These are phyloP conservation scores for Skeletonema costatum DNA, from an alignment of 108 stramenopile genomes.

Conservation along the genomic window DNA sequence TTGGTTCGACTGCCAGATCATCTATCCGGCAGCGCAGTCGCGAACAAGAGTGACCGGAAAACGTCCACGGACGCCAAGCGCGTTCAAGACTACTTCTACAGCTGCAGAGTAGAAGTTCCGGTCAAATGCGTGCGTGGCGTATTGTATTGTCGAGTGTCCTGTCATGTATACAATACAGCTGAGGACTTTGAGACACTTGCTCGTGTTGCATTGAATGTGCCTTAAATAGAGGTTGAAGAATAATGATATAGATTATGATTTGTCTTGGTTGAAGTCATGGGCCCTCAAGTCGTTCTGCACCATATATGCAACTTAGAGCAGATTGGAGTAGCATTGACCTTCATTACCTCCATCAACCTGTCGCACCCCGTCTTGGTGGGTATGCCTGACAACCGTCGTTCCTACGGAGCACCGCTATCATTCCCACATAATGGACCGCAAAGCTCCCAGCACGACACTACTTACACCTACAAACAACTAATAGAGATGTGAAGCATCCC, in stretches of 20 bases:
- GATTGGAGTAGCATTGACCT: not conserved
- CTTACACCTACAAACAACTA: too few relatives aligned
- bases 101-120: conserved; percentile 59
- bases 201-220: conserved; percentile 10
- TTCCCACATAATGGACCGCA: too few relatives aligned
- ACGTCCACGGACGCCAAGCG: conserved; percentile 68
- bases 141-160: conserved; percentile 62
- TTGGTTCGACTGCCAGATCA: conserved; percentile 60
- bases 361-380: not conserved
- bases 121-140: conserved; percentile 70
- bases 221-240: not conserved
- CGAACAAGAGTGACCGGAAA: conserved; percentile 5
- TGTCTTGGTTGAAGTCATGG: not conserved
- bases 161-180: conserved; percentile 71
- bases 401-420: too few relatives aligned
- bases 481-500: too few relatives aligned
- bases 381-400: too few relatives aligned
- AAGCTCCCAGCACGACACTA: too few relatives aligned
- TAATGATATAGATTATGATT: not conserved
- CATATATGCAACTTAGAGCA: not conserved
- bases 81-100: conserved; percentile 68
- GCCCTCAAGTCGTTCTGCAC: not conserved
- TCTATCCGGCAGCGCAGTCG: conserved; percentile 15
- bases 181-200: conserved; percentile 60
- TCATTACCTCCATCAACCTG: not conserved